Evolutionary conservation across 2,329 filamentous ascomycete species (phyloP).

Genomic region (Diplocarpon mali): DNA sequence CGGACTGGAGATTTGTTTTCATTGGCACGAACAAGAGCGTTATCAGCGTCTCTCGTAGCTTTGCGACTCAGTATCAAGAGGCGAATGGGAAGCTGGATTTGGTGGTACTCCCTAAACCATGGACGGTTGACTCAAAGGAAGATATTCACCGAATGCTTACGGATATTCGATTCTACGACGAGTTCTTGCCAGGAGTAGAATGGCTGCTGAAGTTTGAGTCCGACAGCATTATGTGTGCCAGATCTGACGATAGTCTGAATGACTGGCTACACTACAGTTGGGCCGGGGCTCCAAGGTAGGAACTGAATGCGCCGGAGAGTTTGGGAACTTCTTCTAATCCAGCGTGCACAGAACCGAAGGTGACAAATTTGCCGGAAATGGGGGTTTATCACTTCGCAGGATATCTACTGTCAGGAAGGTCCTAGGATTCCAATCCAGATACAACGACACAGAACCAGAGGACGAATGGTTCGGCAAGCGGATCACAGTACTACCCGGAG

Average conservation of each 20-base stretch:
- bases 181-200: constrained; percentile 38
- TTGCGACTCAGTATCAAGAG: constrained; percentile 38
- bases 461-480: constrained; percentile 45
- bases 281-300: constrained; percentile 40
- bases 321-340: not conserved
- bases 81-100: constrained; percentile 41
- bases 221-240: constrained; percentile 46
- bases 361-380: constrained; percentile 40
- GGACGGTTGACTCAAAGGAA: constrained; percentile 36
- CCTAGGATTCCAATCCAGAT: constrained; percentile 38
- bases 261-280: constrained; percentile 44
- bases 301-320: not conserved
- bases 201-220: constrained; percentile 44
- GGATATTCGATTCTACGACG: constrained; percentile 40
- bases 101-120: constrained; percentile 36
- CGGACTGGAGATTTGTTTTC: constrained; percentile 44
- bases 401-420: constrained; percentile 39
- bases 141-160: constrained; percentile 38
- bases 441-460: constrained; percentile 40
- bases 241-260: constrained; percentile 39
- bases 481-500: constrained; percentile 36
- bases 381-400: constrained; percentile 42
- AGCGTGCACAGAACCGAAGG: constrained; percentile 25
- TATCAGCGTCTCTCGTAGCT: constrained; percentile 33
- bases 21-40: constrained; percentile 39